A percentile compares a stretch with the other conserved stretches of the same genome.
Evolutionary conservation across 805 yeast species (phyloP).

Genomic region (Metschnikowia corniflorae): DNA sequence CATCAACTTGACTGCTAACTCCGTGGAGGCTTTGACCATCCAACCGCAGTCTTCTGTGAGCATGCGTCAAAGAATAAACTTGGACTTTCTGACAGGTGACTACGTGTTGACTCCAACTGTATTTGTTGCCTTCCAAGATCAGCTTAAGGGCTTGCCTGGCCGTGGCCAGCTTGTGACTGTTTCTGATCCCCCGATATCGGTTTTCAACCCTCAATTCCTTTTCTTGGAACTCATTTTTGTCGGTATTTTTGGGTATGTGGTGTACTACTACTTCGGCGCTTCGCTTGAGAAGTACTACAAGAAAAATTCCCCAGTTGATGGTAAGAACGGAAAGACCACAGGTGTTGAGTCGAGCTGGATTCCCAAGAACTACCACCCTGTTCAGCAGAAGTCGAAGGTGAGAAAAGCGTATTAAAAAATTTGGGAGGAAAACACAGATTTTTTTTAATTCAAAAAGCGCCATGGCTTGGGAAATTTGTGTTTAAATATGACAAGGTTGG

Average conservation of each 20-base stretch:
- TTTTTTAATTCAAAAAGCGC: no score
- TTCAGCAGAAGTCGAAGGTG: conserved; percentile 11
- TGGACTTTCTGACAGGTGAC: conserved; percentile 54
- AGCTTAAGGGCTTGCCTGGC: conserved; percentile 53
- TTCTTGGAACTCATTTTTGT: conserved; percentile 55
- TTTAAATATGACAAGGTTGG: no score
- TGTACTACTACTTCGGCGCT: conserved; percentile 43
- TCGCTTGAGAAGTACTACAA: conserved; percentile 47
- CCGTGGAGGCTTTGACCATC: conserved; percentile 57
- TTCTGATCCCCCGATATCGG: conserved; percentile 61
- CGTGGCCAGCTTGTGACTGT: conserved; percentile 56
- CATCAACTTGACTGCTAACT: conserved; percentile 63
- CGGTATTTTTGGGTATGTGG: conserved; percentile 20
- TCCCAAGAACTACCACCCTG: conserved; percentile 13
- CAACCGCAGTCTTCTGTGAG: conserved; percentile 45
- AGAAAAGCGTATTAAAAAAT: conserved; percentile 16
- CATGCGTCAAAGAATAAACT: conserved; percentile 58
- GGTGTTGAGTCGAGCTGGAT: conserved; percentile 16
- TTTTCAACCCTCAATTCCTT: conserved; percentile 70
- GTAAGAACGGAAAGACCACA: conserved; percentile 13
- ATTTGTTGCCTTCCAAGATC: conserved; percentile 48
- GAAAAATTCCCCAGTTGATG: conserved; percentile 29
- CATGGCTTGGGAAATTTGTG: no score
- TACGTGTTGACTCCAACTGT: conserved; percentile 60
- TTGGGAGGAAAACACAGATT: neutral